A percentile compares a stretch with the other conserved stretches of the same genome.
Conservation (phyloP, 2,329 filamentous ascomycete genomes). For the Aspergillus amoenus region DNA sequence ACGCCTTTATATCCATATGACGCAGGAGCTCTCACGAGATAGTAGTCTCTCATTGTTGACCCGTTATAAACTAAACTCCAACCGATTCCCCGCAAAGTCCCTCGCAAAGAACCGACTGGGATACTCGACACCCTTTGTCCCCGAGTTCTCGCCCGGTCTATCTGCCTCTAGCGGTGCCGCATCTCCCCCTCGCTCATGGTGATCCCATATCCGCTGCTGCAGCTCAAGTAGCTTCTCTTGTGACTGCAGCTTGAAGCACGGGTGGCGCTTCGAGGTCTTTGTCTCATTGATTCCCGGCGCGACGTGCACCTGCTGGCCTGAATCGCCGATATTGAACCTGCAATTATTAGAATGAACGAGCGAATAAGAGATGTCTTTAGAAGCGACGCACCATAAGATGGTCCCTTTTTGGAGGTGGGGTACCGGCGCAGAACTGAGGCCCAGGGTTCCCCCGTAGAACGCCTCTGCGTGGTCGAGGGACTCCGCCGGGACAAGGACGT, state of each 20-base stretch:
- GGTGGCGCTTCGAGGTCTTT: conserved; percentile 52
- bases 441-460: conserved; percentile 59
- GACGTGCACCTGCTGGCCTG: conserved; percentile 59
- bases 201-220: conserved; percentile 52
- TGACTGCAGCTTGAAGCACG: conserved; percentile 57
- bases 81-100: conserved; percentile 55
- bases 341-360: conserved; percentile 13
- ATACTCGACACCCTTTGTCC: conserved; percentile 58
- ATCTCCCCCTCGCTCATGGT: conserved; percentile 49
- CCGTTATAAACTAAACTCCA: conserved; percentile 55
- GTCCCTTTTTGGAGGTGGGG: conserved; percentile 52
- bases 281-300: conserved; percentile 46
- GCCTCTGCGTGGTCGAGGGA: conserved; percentile 52
- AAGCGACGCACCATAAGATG: conserved; percentile 52
- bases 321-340: conserved; percentile 53
- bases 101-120: conserved; percentile 63
- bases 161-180: conserved; percentile 57
- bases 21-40: no score
- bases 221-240: conserved; percentile 50
- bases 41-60: no score
- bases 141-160: conserved; percentile 51
- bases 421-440: conserved; percentile 53
- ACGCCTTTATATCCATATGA: no score
- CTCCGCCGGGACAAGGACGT: conserved; percentile 56
- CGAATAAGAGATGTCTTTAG: not conserved